Evolutionary conservation across 352 stramenopile genomes (phyloP).

Genomic region (Pilasporangium apinafurcum): DNA sequence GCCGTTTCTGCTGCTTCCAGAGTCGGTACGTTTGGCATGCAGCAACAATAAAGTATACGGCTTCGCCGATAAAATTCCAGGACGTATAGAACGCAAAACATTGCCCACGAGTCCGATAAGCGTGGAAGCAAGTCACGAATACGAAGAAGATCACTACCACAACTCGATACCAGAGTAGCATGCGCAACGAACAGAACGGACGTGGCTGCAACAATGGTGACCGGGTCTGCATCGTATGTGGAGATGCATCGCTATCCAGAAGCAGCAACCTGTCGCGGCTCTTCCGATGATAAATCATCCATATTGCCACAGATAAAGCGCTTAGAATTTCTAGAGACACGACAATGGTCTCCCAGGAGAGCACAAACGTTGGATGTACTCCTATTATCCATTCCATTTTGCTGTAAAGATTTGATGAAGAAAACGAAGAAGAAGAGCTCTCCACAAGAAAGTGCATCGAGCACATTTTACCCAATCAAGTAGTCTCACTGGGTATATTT

Average conservation of each 20-base stretch:
- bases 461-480: background rate
- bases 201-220: conserved; percentile 37
- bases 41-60: conserved; percentile 45
- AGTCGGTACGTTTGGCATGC: conserved; percentile 17
- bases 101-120: conserved; percentile 34
- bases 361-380: no score
- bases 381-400: no score
- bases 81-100: conserved; percentile 79
- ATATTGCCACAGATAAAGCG: conserved; percentile 35
- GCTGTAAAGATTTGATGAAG: no score
- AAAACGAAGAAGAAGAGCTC: background rate
- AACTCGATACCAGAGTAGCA: conserved; percentile 31
- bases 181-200: conserved; percentile 29
- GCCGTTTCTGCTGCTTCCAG: conserved; percentile 12
- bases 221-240: background rate
- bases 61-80: conserved; percentile 83
- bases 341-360: conserved; percentile 45
- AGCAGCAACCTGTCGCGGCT: background rate
- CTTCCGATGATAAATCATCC: conserved; percentile 29
- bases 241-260: background rate
- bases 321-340: conserved; percentile 39
- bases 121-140: conserved; percentile 47
- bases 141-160: conserved; percentile 40
- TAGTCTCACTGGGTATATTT: background rate
- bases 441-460: background rate